Conservation (phyloP, 805 yeast genomes). For the Yarrowia keelungensis region DNA sequence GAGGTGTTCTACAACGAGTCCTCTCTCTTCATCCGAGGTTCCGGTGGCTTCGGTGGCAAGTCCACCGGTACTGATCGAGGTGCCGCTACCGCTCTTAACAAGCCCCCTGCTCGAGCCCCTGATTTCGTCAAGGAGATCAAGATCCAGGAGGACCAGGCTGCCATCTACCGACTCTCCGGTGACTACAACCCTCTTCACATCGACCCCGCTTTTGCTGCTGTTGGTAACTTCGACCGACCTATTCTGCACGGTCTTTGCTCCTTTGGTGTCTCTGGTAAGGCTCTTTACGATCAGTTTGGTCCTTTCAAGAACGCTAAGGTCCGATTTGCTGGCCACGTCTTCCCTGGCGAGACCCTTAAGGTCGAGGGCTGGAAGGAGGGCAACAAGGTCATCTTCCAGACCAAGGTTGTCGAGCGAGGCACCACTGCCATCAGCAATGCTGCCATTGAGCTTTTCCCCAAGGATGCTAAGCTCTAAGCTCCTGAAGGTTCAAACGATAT, state of each 20-base stretch:
- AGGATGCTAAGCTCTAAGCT: constrained; percentile 40
- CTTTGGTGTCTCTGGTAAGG: constrained; percentile 81
- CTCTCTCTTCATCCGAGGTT: constrained; percentile 81
- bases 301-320: constrained; percentile 83
- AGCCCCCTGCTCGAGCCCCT: constrained; percentile 68
- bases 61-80: constrained; percentile 62
- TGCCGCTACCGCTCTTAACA: constrained; percentile 67
- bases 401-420: constrained; percentile 78
- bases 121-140: constrained; percentile 67
- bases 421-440: constrained; percentile 84
- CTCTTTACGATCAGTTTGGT: constrained; percentile 80
- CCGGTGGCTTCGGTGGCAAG: constrained; percentile 59
- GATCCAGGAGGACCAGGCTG: constrained; percentile 78
- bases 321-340: constrained; percentile 88
- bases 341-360: constrained; percentile 89
- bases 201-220: constrained; percentile 88
- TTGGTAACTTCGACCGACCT: constrained; percentile 84
- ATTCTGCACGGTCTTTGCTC: constrained; percentile 92
- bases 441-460: constrained; percentile 66
- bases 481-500: not conserved
- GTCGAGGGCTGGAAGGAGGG: constrained; percentile 86
- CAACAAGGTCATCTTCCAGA: constrained; percentile 75
- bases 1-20: constrained; percentile 79
- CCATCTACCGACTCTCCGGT: constrained; percentile 88
- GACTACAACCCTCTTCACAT: constrained; percentile 95